Base-by-base conservation (phyloP, 495 filamentous ascomycete species). In the Xylaria bambusicola region DNA sequence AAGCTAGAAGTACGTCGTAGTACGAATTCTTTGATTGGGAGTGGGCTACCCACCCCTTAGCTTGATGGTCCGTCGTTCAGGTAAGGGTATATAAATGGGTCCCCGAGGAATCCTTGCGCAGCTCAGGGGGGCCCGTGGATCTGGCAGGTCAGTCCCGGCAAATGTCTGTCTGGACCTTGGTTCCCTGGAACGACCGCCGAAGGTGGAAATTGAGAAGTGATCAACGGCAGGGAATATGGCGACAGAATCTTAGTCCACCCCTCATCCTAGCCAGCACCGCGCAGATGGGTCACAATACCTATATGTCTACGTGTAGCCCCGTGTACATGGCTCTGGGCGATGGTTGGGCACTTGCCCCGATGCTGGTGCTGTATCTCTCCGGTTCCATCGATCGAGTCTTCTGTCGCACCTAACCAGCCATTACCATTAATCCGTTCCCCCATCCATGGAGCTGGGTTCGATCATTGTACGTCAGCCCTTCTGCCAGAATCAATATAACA, bases 161-260 rank as follows among this genome's bases (percentile, higher is more conserved):
- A 10, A 49, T 15, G 26, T 26, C 24, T 4, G 29, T 31, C 38
- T 23, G 35, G 35, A 53, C 35, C 5, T 29, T 29, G 21, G 36
- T 26, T 41, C 23, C 45, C 21, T 18, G 18, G 38, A 44, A 42
- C 44, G 41, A 51, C 18, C 56, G 35, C 56, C 56, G 36, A 58
- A 31, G 45, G 56, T 58, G 56, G 56, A 58, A 58, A 58, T 58
- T 58, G 47, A 44, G 10, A 35, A 29, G 29, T 51, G 56, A 58
- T 58, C 56, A 41, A 36, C 56, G 27, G 46, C 56, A 58, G 55
- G 55, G 55, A 50, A 58, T 15, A 57, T 40, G 17, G 23, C 27
- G 8, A 38, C 33, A 44, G 41, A 44, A 27, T 2, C 18, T 40
- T 52, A 33, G 29, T n/a, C n/a, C n/a, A n/a, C n/a, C n/a, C n/a